These are phyloP conservation scores for Solanum habrochaites DNA, from an alignment of 257 asterid species.

Conservation along the genomic window DNA sequence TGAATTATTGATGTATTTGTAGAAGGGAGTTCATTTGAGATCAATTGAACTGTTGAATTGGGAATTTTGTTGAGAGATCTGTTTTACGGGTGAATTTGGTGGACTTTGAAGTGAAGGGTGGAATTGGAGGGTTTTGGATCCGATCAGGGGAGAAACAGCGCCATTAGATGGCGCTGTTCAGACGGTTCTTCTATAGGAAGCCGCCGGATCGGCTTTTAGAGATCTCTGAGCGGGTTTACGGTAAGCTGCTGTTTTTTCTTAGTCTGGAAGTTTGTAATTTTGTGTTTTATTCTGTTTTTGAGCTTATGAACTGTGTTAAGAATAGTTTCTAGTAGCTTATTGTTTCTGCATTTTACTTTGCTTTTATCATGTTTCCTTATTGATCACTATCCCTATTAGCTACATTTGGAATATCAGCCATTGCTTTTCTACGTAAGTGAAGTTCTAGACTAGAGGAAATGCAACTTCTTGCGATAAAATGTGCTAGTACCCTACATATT, in stretches of 20 bases:
- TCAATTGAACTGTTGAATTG: constrained; percentile 5
- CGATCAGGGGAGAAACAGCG: constrained; percentile 68
- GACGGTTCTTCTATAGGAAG: constrained; percentile 93
- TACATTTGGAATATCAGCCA: not conserved
- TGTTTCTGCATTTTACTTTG: not conserved
- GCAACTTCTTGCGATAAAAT: not conserved
- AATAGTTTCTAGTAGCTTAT: not conserved
- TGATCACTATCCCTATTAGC: not conserved
- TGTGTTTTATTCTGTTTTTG: not conserved
- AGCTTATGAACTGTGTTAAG: not conserved
- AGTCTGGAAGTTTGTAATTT: not conserved
- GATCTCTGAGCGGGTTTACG: constrained; percentile 97
- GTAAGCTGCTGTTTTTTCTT: constrained; percentile 27
- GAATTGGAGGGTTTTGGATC: constrained; percentile 43
- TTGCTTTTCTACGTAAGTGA: not conserved
- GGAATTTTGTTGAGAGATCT: constrained; percentile 33
- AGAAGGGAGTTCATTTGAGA: not conserved
- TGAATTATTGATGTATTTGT: not conserved
- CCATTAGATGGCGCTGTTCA: constrained; percentile 99
- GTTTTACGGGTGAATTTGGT: constrained; percentile 17
- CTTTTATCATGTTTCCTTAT: not conserved
- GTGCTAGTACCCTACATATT: not conserved
- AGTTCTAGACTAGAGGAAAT: not conserved
- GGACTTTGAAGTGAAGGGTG: constrained; percentile 10
- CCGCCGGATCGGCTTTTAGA: constrained; percentile 99